These are phyloP conservation scores for Leccinum ochraceum DNA, from an alignment of 768 basidiomycete species.

Conservation along the genomic window DNA sequence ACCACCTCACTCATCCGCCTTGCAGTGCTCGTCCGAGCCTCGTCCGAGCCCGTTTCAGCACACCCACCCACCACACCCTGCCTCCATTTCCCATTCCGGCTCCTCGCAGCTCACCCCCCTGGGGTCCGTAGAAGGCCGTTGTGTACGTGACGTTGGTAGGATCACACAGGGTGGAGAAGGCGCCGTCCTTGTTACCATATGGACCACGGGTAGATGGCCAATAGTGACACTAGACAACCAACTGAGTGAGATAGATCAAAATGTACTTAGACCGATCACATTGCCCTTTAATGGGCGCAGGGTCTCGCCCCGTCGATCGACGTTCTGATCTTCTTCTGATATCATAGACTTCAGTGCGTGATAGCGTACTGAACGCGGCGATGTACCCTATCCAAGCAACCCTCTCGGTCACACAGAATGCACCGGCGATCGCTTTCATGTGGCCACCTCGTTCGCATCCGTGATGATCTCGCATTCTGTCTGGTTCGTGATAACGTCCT, in stretches of 20 bases:
- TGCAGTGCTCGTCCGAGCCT: too few relatives aligned
- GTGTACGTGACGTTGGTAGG: too few relatives aligned
- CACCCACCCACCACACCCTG: too few relatives aligned
- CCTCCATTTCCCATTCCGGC: too few relatives aligned
- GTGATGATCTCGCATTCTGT: constrained; percentile 20
- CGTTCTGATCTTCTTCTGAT: neutral
- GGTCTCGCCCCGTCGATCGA: neutral
- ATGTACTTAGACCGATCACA: neutral
- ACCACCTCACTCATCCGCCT: too few relatives aligned
- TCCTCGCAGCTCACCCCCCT: too few relatives aligned
- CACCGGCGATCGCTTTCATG: constrained; percentile 47
- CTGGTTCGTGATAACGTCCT: neutral
- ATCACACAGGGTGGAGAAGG: neutral
- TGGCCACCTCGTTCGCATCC: constrained; percentile 37
- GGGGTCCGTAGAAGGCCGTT: too few relatives aligned
- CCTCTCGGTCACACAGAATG: constrained; percentile 40
- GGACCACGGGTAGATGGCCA: neutral
- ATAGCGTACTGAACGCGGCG: constrained; percentile 11
- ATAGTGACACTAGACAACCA: neutral
- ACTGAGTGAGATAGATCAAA: neutral
- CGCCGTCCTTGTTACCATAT: neutral
- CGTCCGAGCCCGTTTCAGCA: too few relatives aligned
- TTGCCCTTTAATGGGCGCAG: neutral
- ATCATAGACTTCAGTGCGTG: neutral
- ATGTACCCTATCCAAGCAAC: constrained; percentile 53